Evolutionary conservation across 139 green algal genomes (phyloP).

Genomic region (Chlamydomonas sp.): DNA sequence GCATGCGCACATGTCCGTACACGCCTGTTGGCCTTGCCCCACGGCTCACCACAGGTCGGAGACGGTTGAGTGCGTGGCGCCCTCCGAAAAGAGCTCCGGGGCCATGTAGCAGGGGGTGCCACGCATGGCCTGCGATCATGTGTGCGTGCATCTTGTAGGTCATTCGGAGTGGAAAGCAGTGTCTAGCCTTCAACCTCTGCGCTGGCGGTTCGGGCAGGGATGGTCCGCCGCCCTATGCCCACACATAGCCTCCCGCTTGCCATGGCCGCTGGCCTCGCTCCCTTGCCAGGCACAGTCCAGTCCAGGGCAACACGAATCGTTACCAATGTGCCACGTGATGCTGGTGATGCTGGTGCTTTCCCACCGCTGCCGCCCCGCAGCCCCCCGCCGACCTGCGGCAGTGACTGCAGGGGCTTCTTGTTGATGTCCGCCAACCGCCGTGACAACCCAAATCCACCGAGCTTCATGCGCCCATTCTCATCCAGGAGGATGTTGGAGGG

Average conservation of each 20-base stretch:
- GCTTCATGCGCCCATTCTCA: constrained; percentile 92
- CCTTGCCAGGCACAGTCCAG: too few species aligned
- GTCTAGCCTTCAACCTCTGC: too few species aligned
- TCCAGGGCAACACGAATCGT: too few species aligned
- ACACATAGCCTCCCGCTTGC: too few species aligned
- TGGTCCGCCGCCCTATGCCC: too few species aligned
- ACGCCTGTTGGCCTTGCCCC: too few species aligned
- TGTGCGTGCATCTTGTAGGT: too few species aligned
- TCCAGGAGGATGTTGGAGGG: constrained; percentile 95
- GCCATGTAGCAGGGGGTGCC: constrained; percentile 95
- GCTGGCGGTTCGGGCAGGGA: too few species aligned
- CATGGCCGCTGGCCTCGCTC: too few species aligned
- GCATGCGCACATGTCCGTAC: too few species aligned
- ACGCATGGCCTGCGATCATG: constrained; percentile 70
- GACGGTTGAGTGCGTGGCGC: constrained; percentile 79
- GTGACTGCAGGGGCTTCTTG: constrained; percentile 67
- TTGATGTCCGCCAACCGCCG: constrained; percentile 82
- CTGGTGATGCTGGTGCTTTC: neutral
- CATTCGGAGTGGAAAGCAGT: too few species aligned
- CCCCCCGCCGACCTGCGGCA: constrained; percentile 43
- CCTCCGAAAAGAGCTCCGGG: constrained; percentile 92
- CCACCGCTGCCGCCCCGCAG: neutral
- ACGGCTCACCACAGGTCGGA: constrained; percentile 84
- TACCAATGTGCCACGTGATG: too few species aligned
- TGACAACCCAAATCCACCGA: constrained; percentile 94